Conservation (phyloP, 2,329 filamentous ascomycete species). For the Aspergillus quadrilineatus region DNA sequence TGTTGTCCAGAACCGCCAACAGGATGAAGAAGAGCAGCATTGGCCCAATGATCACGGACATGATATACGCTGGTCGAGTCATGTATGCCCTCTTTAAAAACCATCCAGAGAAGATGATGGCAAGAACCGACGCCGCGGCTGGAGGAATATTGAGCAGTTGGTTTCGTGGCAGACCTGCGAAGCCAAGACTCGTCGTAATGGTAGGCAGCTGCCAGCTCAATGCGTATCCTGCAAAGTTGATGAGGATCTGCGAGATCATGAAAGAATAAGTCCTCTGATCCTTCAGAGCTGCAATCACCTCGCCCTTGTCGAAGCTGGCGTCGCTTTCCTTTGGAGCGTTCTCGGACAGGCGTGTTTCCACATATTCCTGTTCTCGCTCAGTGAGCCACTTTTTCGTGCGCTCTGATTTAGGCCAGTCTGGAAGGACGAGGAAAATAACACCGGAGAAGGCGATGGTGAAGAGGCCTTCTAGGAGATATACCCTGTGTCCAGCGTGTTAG, state of each 20-base stretch:
- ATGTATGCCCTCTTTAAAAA: conserved; percentile 14
- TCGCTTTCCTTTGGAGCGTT: conserved; percentile 12
- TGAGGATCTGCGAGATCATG: conserved; percentile 17
- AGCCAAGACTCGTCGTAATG: conserved; percentile 18
- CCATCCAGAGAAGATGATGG: conserved; percentile 16
- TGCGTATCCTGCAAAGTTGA: conserved; percentile 17
- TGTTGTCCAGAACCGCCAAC: conserved; percentile 3
- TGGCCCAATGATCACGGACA: conserved; percentile 13
- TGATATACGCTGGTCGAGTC: conserved; percentile 16
- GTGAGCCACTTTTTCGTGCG: conserved; percentile 15
- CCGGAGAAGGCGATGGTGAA: conserved; percentile 16
- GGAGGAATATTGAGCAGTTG: conserved; percentile 16
- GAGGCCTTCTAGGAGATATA: conserved; percentile 16
- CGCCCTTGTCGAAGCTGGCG: conserved; percentile 11
- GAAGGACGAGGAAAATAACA: conserved; percentile 13
- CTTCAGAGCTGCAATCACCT: conserved; percentile 12
- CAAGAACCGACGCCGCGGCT: conserved; percentile 8
- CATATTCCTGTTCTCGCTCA: conserved; percentile 15
- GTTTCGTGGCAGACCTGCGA: conserved; percentile 16
- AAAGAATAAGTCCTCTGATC: conserved; percentile 16
- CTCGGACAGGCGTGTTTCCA: conserved; percentile 15
- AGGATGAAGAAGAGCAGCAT: conserved; percentile 16
- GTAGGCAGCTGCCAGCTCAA: conserved; percentile 16
- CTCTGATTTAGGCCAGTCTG: conserved; percentile 15
- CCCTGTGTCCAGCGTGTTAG: background rate